Evolutionary conservation across 2,329 filamentous ascomycete species (phyloP), one percentile per base, ranked within the genome.

Genomic region (Torrubiellomyces zombiae): DNA sequence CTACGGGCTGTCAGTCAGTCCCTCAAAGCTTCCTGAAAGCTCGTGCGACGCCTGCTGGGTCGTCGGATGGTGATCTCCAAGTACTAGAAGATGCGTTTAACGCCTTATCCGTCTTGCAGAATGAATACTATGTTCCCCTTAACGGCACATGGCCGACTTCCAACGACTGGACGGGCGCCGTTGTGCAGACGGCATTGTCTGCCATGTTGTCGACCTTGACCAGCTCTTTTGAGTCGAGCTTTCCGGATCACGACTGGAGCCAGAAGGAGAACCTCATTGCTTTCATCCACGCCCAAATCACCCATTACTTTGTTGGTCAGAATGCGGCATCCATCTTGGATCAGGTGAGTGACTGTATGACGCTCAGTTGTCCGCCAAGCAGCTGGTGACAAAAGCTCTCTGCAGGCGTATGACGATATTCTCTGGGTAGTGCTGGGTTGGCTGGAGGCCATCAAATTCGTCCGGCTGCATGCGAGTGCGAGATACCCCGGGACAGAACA

Each of bases 101-200:
- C 24, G 76, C 80, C 5, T 59, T 94, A 33, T 60, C 70, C 23
- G 69, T 75, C 5, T 70, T 94, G 61, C 83, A 94, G 46, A 59
- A 67, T 26, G 56, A 63, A 14, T 93, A 82, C 51, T 94, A 89
- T 44, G 63, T 72, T 23, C 53, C 75, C 4, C 78, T 78, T 62
- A 56, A 76, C 18, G 83, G 79, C 8, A 82, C 71, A 14, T 95
- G 85, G 81, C 81, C 83, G 1, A 61, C 63, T 1, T 67, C 79
- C 16, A 94, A 92, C 40, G 86, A 94, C 54, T 95, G 86, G 86
- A 95, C 86, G 0, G 75, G 74, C 11, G 85, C 86, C 4, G 81
- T 94, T 7, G 58, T 81, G 38, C 73, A 74, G 21, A 93, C 85
- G 0, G 72, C 86, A 28, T 53, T 93, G 18, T 76, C 80, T 0